Percentiles rank a stretch among this genome's conserved stretches.
phyloP scores from a whole-genome alignment of 2,329 filamentous ascomycete species.

The Graphilbum ipis-grandicollis region DNA sequence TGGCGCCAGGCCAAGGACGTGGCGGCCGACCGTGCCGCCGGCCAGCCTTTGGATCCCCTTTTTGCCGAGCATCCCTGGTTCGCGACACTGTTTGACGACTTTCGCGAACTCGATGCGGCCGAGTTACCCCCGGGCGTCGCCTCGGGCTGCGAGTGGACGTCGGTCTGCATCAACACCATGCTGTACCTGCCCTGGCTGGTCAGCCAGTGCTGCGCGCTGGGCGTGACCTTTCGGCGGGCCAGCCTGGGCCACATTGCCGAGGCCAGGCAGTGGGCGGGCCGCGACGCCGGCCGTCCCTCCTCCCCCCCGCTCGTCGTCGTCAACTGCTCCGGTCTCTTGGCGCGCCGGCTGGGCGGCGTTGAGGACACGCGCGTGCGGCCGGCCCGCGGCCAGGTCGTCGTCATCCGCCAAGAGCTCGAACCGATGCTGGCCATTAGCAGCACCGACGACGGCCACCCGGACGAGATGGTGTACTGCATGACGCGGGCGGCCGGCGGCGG shows the following conservation, averaged over 20 bases:
- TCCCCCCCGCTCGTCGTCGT: slow-evolving; percentile 41
- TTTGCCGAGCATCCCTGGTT: slow-evolving; percentile 57
- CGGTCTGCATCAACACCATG: slow-evolving; percentile 80
- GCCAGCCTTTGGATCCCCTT: slow-evolving; percentile 45
- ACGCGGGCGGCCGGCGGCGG: slow-evolving; percentile 63
- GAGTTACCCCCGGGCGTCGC: slow-evolving; percentile 49
- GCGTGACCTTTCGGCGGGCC: slow-evolving; percentile 49
- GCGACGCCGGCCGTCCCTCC: slow-evolving; percentile 32
- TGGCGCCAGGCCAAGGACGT: slow-evolving; percentile 46
- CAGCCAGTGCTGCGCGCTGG: slow-evolving; percentile 59
- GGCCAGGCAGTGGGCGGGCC: too few species aligned
- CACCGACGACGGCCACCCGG: slow-evolving; percentile 47
- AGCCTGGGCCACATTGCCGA: slow-evolving; percentile 55
- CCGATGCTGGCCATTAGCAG: slow-evolving; percentile 55
- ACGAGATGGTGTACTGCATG: slow-evolving; percentile 71
- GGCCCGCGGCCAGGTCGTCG: slow-evolving; percentile 64
- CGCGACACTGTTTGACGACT: slow-evolving; percentile 53
- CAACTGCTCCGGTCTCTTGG: slow-evolving; percentile 71
- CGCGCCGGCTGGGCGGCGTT: slow-evolving; percentile 65
- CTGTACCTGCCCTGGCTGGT: slow-evolving; percentile 78
- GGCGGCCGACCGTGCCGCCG: slow-evolving; percentile 10
- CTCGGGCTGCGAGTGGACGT: slow-evolving; percentile 60
- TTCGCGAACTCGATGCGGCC: slow-evolving; percentile 37
- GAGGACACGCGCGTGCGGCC: slow-evolving; percentile 57
- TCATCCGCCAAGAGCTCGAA: slow-evolving; percentile 63